These are phyloP conservation scores for Nyssa sinensis DNA, from an alignment of 148 eudicot genomes.

Conservation along the genomic window DNA sequence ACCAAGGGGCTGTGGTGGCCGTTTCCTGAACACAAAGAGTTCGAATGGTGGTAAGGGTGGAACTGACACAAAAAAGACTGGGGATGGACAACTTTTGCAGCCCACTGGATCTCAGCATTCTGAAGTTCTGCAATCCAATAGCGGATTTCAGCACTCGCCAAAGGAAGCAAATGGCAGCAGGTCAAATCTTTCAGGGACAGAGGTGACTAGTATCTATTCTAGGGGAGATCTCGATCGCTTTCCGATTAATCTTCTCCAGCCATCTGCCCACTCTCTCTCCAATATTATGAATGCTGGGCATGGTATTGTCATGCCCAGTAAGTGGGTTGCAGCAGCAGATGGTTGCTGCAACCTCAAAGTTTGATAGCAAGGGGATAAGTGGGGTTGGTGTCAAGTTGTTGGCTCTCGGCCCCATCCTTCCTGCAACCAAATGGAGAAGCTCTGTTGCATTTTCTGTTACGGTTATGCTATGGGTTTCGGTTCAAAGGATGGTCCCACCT, in stretches of 20 bases:
- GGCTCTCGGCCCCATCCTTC: constrained; percentile 17
- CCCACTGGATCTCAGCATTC: constrained; percentile 46
- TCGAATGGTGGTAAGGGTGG: constrained; percentile 8
- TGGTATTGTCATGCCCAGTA: constrained; percentile 30
- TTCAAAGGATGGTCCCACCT: neutral
- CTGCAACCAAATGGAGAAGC: constrained; percentile 22
- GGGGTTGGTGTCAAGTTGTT: constrained; percentile 14
- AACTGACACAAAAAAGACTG: constrained; percentile 2
- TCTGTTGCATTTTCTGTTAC: neutral
- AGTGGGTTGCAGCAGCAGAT: constrained; percentile 35
- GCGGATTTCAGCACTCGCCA: constrained; percentile 27
- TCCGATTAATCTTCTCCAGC: constrained; percentile 20
- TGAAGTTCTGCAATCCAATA: constrained; percentile 46
- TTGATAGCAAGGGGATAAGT: constrained; percentile 6
- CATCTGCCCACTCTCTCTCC: constrained; percentile 19
- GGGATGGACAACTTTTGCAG: constrained; percentile 8
- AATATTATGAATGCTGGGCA: constrained; percentile 33
- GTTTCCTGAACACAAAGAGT: constrained; percentile 55
- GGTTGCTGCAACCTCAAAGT: constrained; percentile 36
- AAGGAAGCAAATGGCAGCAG: constrained; percentile 23
- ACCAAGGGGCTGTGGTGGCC: constrained; percentile 66
- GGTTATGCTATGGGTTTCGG: neutral
- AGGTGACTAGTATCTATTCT: constrained; percentile 40
- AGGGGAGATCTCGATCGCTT: constrained; percentile 28
- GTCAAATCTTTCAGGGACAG: constrained; percentile 28